Base-by-base conservation (phyloP, 2,329 filamentous ascomycete genomes). In the Arthrinium puccinioides region DNA sequence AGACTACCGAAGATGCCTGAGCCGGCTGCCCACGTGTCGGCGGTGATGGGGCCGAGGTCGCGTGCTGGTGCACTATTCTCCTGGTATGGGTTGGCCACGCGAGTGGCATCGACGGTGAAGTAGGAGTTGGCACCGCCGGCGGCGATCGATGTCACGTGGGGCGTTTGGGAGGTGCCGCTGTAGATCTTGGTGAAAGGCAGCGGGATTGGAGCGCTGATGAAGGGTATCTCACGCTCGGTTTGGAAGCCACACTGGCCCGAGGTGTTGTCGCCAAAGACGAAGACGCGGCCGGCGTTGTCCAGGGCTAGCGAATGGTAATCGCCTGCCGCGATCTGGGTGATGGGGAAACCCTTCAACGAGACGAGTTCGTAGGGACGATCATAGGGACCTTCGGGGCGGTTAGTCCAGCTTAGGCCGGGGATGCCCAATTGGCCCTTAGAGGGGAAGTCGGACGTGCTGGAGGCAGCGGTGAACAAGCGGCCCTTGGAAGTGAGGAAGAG, bases 191-290 rank as follows among this genome's bases (percentile, higher is more conserved):
- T 74, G 26, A 86, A 73, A 1, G 85, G 75, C 3, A 97, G 57
- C 6, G 81, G 71, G 4, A 79, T 76, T 0, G 92, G 88, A 0
- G 72, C 71, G 46, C 90, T 84, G 18, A 84, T 67, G 40, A 66
- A 74, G 7, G 76, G 69, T 13, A 76, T 66, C 20, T 82, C 74
- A 0, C 73, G 57, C 33, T 79, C 78, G 37, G 74, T 76, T 35
- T 87, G 78, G 50, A 90, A 79, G n/a, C 90, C 90, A 4, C 97
- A 72, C 60, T 97, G 92, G n/a, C 92, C 92, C 29, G 78, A 76
- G 0, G 81, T 80, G 62, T 97, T 97, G 59, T 97, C 89, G 25
- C 92, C 92, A 63, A 94, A 97, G 6, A 80, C 72, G 59, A 92
- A 95, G 13, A 92, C 73, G 13, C 79, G 76, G 13, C 90, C 90